Evolutionary conservation across 2,329 filamentous ascomycete genomes (phyloP).

Genomic region (Botryosphaeria dothidea): DNA sequence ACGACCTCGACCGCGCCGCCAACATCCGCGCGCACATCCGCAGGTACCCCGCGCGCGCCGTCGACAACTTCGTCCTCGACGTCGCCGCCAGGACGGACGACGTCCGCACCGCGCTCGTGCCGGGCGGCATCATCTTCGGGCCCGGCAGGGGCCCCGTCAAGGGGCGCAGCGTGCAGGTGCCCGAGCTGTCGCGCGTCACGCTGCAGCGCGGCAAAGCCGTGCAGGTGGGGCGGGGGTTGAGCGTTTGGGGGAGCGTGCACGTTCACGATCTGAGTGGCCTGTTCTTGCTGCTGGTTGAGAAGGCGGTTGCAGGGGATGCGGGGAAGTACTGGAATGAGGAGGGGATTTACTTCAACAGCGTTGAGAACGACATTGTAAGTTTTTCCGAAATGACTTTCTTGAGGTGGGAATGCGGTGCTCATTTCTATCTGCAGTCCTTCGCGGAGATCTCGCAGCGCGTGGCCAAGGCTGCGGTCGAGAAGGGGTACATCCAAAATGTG

Average conservation of each 20-base stretch:
- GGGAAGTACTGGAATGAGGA: conserved; percentile 55
- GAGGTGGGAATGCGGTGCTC: no score
- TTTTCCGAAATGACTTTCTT: no score
- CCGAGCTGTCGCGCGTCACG: conserved; percentile 51
- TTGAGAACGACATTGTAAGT: conserved; percentile 61
- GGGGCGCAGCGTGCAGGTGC: conserved; percentile 58
- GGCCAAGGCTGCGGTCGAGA: conserved; percentile 48
- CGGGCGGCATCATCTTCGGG: conserved; percentile 65
- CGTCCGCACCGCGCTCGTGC: conserved; percentile 52
- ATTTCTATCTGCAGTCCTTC: neutral
- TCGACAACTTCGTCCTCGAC: conserved; percentile 67
- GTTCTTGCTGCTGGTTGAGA: conserved; percentile 57
- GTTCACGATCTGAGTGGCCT: conserved; percentile 63
- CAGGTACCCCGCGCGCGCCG: conserved; percentile 61
- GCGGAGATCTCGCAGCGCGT: conserved; percentile 50
- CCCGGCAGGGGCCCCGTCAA: conserved; percentile 59
- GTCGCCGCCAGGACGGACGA: conserved; percentile 25
- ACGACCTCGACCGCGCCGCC: conserved; percentile 60
- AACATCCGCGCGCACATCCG: conserved; percentile 59
- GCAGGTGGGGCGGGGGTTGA: conserved; percentile 57
- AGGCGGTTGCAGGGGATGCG: conserved; percentile 42
- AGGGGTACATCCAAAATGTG: conserved; percentile 50
- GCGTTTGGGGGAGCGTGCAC: conserved; percentile 57
- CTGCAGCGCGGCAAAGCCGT: conserved; percentile 55
- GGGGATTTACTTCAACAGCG: conserved; percentile 70